Evolutionary conservation across 306 rosid species (phyloP).

Genomic region (Morella rubra): DNA sequence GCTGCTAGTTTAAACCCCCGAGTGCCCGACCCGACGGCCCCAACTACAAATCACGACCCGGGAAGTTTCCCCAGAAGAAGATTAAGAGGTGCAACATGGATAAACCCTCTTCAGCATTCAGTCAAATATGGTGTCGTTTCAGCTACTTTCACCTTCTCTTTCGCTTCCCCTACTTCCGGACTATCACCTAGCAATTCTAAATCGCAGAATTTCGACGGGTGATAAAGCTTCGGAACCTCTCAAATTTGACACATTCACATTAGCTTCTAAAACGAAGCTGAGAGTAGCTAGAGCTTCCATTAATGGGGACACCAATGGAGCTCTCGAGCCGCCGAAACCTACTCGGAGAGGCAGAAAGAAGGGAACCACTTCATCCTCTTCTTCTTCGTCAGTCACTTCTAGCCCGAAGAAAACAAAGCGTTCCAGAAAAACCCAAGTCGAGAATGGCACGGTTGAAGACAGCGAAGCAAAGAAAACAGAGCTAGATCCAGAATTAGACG

Average conservation of each 20-base stretch:
- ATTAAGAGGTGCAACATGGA: constrained; percentile 20
- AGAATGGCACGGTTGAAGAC: constrained; percentile 35
- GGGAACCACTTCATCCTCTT: constrained; percentile 28
- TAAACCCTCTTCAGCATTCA: constrained; percentile 44
- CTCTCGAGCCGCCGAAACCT: constrained; percentile 43
- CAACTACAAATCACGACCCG: constrained; percentile 9
- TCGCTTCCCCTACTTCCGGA: constrained; percentile 19
- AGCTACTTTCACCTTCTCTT: constrained; percentile 33
- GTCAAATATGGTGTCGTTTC: constrained; percentile 56
- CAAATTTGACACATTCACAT: constrained; percentile 4
- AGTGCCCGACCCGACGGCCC: neutral
- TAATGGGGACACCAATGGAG: constrained; percentile 39
- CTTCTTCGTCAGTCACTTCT: constrained; percentile 9
- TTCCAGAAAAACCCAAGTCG: constrained; percentile 30
- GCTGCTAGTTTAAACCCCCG: neutral
- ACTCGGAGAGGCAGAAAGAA: constrained; percentile 68
- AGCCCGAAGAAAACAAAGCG: constrained; percentile 42
- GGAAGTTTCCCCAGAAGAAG: neutral
- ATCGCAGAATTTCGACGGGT: constrained; percentile 3
- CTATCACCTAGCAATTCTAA: constrained; percentile 25
- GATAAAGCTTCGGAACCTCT: neutral
- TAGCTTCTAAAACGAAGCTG: constrained; percentile 14
- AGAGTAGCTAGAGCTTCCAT: constrained; percentile 40
- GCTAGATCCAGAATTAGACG: constrained; percentile 22
- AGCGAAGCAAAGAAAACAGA: constrained; percentile 19